Base-by-base conservation (phyloP, 2,329 filamentous ascomycete genomes). In the Colletotrichum liriopes region DNA sequence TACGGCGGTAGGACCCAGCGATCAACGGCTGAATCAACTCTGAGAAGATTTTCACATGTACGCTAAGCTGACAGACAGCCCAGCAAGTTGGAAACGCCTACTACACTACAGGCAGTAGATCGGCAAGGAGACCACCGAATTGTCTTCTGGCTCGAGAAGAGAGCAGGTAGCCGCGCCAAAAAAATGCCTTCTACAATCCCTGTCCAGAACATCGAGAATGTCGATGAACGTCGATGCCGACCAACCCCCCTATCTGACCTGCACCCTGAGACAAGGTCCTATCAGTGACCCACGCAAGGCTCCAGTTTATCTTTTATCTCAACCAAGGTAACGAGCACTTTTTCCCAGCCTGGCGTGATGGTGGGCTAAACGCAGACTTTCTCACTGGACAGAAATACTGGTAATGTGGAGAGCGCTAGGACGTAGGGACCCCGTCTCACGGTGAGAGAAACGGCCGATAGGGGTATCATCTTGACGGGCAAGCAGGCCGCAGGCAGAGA, bases 271-370 rank as follows among this genome's bases (percentile, higher is more conserved):
- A 72, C 70, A 70, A 60, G 59, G 70, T 32, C 65, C 60, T 72
- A 72, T 69, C 70, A 70, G 18, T 8, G 70, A 69, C 70, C 70
- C 70, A 72, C 65, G 59, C 65, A 20, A 65, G 26, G 61, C 70
- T 70, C 70, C 70, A 72, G 26, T 72, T 72, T 72, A 72, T 64
- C 65, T 55, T 65, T 70, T 37, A 55, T 70, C 70, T 61, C 54
- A 49, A 60, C 60, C 70, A 72, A 72, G 70, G 70, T 52, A 69
- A 55, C 54, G 35, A 65, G n/a, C 59, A 41, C n/a, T 41, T 63
- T 59, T 60, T 59, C 65, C 59, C 70, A 59, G 70, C 70, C 60
- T 70, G 70, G 54, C 65, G 65, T 64, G 45, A 64, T 35, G 65
- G 59, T 65, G 70, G 70, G 56, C 47, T 60, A n/a, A 26, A 55